These are phyloP conservation scores for Fusarium setosum DNA, from an alignment of 2,329 filamentous ascomycete species.

Conservation along the genomic window DNA sequence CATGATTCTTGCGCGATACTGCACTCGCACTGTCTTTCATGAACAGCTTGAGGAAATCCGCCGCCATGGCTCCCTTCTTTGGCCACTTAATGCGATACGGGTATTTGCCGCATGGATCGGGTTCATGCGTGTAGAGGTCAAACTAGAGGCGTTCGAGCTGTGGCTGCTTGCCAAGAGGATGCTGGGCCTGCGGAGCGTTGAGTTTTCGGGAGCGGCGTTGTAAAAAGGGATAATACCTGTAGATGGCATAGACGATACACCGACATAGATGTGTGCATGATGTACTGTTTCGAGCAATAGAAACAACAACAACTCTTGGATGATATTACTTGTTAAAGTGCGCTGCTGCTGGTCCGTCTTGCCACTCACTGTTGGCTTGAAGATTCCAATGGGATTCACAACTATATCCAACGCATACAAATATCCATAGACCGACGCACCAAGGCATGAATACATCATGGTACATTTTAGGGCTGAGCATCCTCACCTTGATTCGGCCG, in stretches of 20 bases:
- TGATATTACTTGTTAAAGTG: background rate
- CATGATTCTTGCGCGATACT: conserved; percentile 76
- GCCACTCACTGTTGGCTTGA: background rate
- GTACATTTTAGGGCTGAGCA: too few relatives aligned
- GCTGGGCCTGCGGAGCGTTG: conserved; percentile 47
- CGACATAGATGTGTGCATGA: conserved; percentile 38
- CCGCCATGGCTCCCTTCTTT: conserved; percentile 64
- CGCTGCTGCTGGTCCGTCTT: background rate
- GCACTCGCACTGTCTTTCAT: conserved; percentile 72
- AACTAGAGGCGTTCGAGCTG: conserved; percentile 72
- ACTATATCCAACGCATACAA: too few relatives aligned
- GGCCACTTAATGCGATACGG: conserved; percentile 66
- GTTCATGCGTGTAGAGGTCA: conserved; percentile 70
- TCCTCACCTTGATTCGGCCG: too few relatives aligned
- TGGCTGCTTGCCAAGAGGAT: conserved; percentile 68
- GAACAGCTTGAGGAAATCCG: conserved; percentile 71
- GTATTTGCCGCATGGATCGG: conserved; percentile 68
- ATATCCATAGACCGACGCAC: background rate
- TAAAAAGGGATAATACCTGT: conserved; percentile 23
- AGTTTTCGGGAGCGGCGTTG: conserved; percentile 42
- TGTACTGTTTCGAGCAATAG: conserved; percentile 13
- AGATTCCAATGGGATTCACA: too few relatives aligned
- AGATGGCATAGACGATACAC: conserved; percentile 30
- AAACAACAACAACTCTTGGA: background rate
- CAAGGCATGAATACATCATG: background rate